These are phyloP conservation scores for Solanum chaucha DNA, from an alignment of 257 asterid species.

Conservation along the genomic window DNA sequence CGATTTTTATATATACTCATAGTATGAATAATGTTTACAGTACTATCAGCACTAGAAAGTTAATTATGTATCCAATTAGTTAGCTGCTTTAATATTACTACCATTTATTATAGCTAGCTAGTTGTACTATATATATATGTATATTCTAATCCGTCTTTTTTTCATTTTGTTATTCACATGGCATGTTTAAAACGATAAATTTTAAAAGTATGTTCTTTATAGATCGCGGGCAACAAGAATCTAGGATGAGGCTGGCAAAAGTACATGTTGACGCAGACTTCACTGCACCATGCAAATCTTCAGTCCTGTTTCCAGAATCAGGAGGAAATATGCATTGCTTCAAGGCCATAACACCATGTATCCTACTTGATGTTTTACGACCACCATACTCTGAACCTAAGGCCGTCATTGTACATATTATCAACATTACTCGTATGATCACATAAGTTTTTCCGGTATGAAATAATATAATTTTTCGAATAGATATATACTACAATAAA, in stretches of 20 bases:
- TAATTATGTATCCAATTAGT: background rate
- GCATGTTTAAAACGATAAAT: background rate
- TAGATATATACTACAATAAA: no score
- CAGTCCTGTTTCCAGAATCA: constrained; percentile 18
- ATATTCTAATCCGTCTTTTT: background rate
- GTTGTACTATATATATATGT: background rate
- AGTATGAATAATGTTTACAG: background rate
- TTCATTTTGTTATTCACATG: background rate
- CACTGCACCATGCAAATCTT: constrained; percentile 7
- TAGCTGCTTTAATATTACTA: background rate
- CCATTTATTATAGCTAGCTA: background rate
- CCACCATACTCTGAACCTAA: constrained; percentile 19
- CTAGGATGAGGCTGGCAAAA: constrained; percentile 3
- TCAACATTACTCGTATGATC: background rate
- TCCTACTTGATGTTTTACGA: constrained; percentile 19
- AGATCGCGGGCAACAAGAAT: background rate
- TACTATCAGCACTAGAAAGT: background rate
- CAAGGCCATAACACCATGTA: constrained; percentile 22
- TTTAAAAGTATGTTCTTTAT: background rate
- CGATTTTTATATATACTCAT: background rate
- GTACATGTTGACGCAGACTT: constrained; percentile 5
- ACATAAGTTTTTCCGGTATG: constrained; percentile 2
- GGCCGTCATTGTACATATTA: constrained; percentile 19
- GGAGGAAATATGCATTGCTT: constrained; percentile 35
- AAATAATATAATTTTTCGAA: no score